These are phyloP conservation scores for Dendrobium catenatum DNA, from an alignment of 106 monocot species.

Conservation along the genomic window DNA sequence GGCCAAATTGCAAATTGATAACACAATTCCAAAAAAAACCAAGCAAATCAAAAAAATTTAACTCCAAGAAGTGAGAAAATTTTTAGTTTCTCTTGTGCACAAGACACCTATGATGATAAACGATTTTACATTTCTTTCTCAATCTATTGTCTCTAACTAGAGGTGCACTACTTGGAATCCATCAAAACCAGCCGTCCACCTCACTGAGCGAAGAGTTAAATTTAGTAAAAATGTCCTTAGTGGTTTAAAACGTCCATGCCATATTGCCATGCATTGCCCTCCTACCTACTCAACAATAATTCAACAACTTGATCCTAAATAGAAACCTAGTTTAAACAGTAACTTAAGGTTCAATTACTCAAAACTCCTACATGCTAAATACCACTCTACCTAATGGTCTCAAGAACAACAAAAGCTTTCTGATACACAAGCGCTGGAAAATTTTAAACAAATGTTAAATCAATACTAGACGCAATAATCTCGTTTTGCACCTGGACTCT, in stretches of 20 bases:
- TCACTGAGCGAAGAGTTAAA: not conserved
- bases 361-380: not conserved
- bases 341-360: not conserved
- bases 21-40: too few species aligned
- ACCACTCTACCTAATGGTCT: not conserved
- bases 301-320: not conserved
- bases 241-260: too few species aligned
- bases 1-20: too few species aligned
- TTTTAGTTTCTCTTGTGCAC: not conserved
- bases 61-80: not conserved
- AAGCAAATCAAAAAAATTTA: not conserved
- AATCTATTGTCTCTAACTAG: not conserved
- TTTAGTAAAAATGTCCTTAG: not conserved
- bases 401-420: not conserved
- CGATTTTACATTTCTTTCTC: not conserved
- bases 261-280: too few species aligned
- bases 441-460: not conserved
- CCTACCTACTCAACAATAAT: not conserved
- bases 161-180: not conserved
- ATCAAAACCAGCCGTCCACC: not conserved
- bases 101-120: not conserved
- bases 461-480: not conserved
- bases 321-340: not conserved
- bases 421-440: not conserved
- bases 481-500: constrained; percentile 26